Conservation (phyloP, 305 asterid species). For the Fraxinus albicans region DNA sequence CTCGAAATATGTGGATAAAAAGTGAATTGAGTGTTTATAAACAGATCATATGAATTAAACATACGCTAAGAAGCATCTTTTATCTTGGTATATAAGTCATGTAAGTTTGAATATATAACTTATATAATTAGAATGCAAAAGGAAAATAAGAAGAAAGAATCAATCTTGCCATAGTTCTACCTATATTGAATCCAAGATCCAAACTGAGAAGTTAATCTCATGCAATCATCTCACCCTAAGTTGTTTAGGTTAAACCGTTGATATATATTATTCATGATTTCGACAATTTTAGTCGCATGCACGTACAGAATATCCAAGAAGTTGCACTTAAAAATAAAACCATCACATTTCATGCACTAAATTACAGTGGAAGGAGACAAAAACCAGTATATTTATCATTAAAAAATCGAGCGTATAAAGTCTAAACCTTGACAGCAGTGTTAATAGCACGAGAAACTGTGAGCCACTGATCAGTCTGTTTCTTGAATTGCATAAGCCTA, state of each 20-base stretch:
- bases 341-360: background rate
- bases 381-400: background rate
- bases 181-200: background rate
- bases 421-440: constrained; percentile 73
- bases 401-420: background rate
- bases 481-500: constrained; percentile 59
- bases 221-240: background rate
- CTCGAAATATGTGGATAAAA: background rate
- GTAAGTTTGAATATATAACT: background rate
- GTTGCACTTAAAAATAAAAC: background rate
- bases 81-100: background rate
- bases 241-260: background rate
- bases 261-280: background rate
- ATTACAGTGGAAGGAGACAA: background rate
- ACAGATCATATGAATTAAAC: background rate
- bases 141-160: background rate
- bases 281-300: background rate
- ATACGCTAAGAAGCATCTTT: background rate
- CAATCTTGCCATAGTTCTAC: background rate
- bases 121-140: background rate
- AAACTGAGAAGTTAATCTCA: constrained; percentile 10
- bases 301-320: background rate
- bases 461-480: constrained; percentile 91
- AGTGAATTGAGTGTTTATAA: background rate
- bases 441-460: constrained; percentile 74